Base-by-base conservation (phyloP, 441 rosid species). In the Omphalea diandra region DNA sequence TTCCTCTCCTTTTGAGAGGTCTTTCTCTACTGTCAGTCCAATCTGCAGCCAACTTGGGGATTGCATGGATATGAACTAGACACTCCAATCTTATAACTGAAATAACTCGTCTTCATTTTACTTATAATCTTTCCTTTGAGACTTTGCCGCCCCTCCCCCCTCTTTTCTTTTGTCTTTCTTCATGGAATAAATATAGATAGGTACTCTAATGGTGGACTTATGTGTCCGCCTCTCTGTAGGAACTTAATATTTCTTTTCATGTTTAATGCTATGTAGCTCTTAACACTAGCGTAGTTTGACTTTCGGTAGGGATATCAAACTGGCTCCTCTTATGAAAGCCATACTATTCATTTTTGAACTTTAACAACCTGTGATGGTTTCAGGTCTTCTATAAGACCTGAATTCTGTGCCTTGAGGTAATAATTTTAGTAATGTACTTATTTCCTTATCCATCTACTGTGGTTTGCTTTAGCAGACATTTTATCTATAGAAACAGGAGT, bases 31-130 rank as follows among this genome's bases (percentile, higher is more conserved):
- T 80, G 94, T 86, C 79, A 85, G 83, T 81, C 97, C 97, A 1
- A 91, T 94, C 84, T 91, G 87, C 81, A 87, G 97, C 87, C 97
- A 83, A 72, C 90, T 86, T 66, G 94, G 95, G 77, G 98, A 94
- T 46, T 92, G 95, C 77, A 91, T 91, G 97, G 97, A 94, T 62
- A 75, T 80, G 86, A 91, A 85, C 90, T 94, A 90, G 96, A 85
- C n/a, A 67, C 58, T 62, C 71, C 63, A 72, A 40, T 82, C 68
- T 32, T 71, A 58, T 68, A 63, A 74, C 74, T 44, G 58, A 75
- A 68, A n/a, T n/a, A n/a, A n/a, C n/a, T n/a, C n/a, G n/a, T n/a
- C 78, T 54, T 71, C 79, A 36, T 68, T 71, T 81, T 9, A 6
- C 55, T 50, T 29, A 22, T 52, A 17, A 53, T 60, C 76, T 85